Base-by-base conservation (phyloP, 352 stramenopile genomes). In the Thraustochytrium sp. region DNA sequence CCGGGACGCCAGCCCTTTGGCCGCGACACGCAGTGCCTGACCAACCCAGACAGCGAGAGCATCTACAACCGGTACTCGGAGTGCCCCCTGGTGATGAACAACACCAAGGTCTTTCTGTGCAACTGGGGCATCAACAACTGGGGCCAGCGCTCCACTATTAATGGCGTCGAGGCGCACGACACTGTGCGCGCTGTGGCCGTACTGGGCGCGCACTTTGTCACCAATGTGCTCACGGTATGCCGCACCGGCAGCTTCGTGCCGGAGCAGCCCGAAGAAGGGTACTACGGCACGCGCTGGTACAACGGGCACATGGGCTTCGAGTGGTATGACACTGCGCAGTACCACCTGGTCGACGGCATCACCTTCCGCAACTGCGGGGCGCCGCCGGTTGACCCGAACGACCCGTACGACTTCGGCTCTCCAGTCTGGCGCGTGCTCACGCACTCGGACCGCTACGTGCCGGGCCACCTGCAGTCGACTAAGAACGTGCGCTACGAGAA, bases 121-220 rank as follows among this genome's bases (percentile, higher is more conserved):
- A 78, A 78, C 26, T 78, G 65, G 65, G 65, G 65, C 48, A 31
- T 78, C 18, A 78, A 55, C 42, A 68, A 78, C 42, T 78, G 65
- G 65, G 65, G 65, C 21, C 13, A 34, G 34, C 31, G 65, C 16
- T 13, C 48, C 2, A 13, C 5, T 9, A 36, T 73, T 2, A 11
- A 78, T 42, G 21, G 23, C 29, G 9, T 78, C 3, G 65, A 78
- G 65, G 49, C 3, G 9, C 34, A 78, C 65, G 65, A 78, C 31
- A 38, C 34, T 34, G 9, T 31, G n/a, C 65, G 65, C 34, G n/a
- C 23, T 21, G 44, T 74, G 1, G 65, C 13, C 13, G 13, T 78
- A 18, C 23, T 78, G 1, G 65, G 65, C 21, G 34, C 40, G 9
- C 65, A 78, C 8, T 78, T 49, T 72, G 11, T 78, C 29, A 78